Evolutionary conservation across 2,329 filamentous ascomycete genomes (phyloP), one percentile per base, ranked within the genome.

Genomic region (Plenodomus lindquistii): DNA sequence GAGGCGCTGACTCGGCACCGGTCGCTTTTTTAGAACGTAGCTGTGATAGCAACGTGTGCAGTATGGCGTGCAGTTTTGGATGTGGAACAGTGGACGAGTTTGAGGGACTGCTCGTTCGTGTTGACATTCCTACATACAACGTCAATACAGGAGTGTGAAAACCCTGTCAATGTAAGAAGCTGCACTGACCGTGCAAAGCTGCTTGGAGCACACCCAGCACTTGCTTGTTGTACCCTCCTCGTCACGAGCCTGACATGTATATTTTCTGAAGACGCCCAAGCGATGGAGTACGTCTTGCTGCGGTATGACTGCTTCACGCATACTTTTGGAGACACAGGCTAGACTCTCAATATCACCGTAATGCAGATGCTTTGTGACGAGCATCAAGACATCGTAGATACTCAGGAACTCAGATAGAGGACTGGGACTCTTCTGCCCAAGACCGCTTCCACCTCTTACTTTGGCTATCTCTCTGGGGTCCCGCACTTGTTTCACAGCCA

Each of bases 321-420:
- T 54, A 43, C 53, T 57, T 37, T 60, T 64, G 1, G 64, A 68
- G n/a, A 60, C 54, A 1, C 54, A 46, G 19, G 51, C 48, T n/a
- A 69, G 54, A 35, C 54, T 62, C 27, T 56, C 29, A 15, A 67
- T 29, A 48, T 69, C 66, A 10, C 43, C 16, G 49, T 62, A 67
- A 46, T 69, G 65, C 2, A 68, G 52, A n/a, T 67, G n/a, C 31
- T 56, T 34, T 2, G 50, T 42, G 24, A 68, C 54, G 3, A 59
- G 42, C 15, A 69, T 58, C 3, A 69, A 48, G 35, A 69, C 61
- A 38, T 69, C 66, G 44, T 68, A 69, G 17, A 60, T 53, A n/a
- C 48, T 38, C n/a, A 69, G 43, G 31, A 69, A 67, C 2, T 60
- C 50, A 10, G 65, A 46, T 4, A 69, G 47, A n/a, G 39, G 40